Base-by-base conservation (phyloP, 2,329 filamentous ascomycete genomes). In the Plenodomus lindquistii region DNA sequence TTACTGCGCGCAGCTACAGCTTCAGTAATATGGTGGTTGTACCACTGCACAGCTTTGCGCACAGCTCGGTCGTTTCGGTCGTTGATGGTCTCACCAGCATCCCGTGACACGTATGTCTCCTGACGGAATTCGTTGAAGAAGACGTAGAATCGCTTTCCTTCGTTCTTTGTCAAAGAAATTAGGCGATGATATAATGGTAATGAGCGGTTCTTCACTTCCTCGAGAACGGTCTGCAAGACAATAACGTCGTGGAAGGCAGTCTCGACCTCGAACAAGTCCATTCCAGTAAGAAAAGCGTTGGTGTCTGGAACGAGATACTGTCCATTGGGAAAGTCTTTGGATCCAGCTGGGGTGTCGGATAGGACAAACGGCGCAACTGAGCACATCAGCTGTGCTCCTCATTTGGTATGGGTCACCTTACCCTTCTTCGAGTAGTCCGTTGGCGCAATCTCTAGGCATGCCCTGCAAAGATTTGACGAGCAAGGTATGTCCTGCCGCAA, bases 111-210 rank as follows among this genome's bases (percentile, higher is more conserved):
- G 66, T 96, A 89, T 0, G 94, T 99, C 73, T 99, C 95, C 34
- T 92, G 79, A 42, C 93, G 84, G 69, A 99, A 99, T 65, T 99
- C 94, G 72, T 99, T 99, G 83, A 97, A 97, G 72, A 99, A 99
- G 43, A 99, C 90, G 67, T 97, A 97, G 71, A 96, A 97, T 45
- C 93, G 85, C 79, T 99, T 99, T 58, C 96, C 91, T 63, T 96
- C 91, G 66, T 93, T 96, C 74, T 93, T 96, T 34, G 92, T 96
- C 55, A 99, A 79, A 18, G 88, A 86, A 59, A 97, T 85, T 41
- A 99, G 79, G 34, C 94, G 89, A 72, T 97, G 97, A 77, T 97
- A 99, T 31, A 99, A 83, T 36, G 94, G 94, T 52, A 97, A 75
- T 11, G 93, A 97, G 61, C 92, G 85, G 71, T 97, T 96, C 69